Evolutionary conservation across 495 filamentous ascomycete species (phyloP), one percentile per base, ranked within the genome.

Genomic region (Parathielavia appendiculata): DNA sequence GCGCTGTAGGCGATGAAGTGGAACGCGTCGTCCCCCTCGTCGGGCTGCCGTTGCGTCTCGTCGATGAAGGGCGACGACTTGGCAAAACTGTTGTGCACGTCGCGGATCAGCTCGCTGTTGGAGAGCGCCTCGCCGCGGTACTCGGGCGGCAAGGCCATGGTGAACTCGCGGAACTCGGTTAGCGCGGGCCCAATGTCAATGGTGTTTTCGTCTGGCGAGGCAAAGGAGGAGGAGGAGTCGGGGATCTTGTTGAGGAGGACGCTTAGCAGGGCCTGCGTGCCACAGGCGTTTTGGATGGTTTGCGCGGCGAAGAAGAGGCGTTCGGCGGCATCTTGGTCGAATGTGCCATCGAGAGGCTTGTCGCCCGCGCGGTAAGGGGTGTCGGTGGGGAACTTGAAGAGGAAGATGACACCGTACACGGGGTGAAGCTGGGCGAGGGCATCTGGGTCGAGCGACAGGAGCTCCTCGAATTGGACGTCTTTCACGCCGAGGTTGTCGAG

Each of bases 211-310:
- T 58, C 65, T 12, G 39, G 39, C 4, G 60, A 43, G 12, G 48
- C 12, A 26, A n/a, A 38, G n/a, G 26, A 17, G 12, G 48, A 13
- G 35, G 19, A 38, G n/a, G 26, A 17, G 30, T 36, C 39, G 12
- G 43, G 62, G 16, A 85, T 84, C 62, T 93, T 86, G 75, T 99
- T 99, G 55, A 99, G 79, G 23, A 99, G 81, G 58, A 97, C 87
- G 47, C 87, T 92, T 35, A 99, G 83, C 58, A 99, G 84, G 23
- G 93, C 93, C 75, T 97, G 93, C 16, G 93, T 99, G 57, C 92
- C 93, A 77, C 93, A 99, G 26, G 93, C 93, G 77, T 99, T 99
- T 76, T 97, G 93, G 73, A 99, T 99, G 1, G 92, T 97, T 75
- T 99, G 93, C 13, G 87, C 85, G 3, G 93, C 93, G 77, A 99